phyloP scores from a whole-genome alignment of 306 rosid genomes.

The Cicer bijugum region DNA sequence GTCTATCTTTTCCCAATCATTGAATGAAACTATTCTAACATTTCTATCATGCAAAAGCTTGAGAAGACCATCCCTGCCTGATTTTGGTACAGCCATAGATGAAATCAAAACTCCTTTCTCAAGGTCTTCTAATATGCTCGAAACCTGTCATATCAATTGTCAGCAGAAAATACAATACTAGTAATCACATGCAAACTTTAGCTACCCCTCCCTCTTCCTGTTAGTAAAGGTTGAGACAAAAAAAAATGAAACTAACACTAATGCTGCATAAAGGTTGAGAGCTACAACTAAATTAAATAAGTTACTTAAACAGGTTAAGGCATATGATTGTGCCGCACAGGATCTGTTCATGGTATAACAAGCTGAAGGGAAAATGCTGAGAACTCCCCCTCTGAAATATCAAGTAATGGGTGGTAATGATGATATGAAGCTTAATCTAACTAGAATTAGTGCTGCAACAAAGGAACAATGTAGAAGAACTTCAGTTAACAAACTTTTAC shows the following conservation, averaged over 20 bases:
- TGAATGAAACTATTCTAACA: slow-evolving; percentile 60
- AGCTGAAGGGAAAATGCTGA: too few relatives aligned
- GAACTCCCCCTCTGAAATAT: too few relatives aligned
- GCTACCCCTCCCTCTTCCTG: slow-evolving; percentile 17
- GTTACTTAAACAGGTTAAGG: slow-evolving; percentile 3
- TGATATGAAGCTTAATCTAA: neutral
- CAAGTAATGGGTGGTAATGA: too few relatives aligned
- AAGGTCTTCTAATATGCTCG: slow-evolving; percentile 77
- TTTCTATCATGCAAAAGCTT: slow-evolving; percentile 62
- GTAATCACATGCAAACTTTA: slow-evolving; percentile 20
- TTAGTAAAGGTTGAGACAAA: slow-evolving; percentile 1
- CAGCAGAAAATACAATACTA: slow-evolving; percentile 33
- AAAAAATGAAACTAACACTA: slow-evolving; percentile 7
- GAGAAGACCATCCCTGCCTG: slow-evolving; percentile 77
- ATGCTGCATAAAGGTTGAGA: slow-evolving; percentile 3
- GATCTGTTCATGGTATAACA: too few relatives aligned
- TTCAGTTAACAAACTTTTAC: slow-evolving; percentile 1
- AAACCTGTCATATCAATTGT: slow-evolving; percentile 61
- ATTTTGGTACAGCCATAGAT: slow-evolving; percentile 51
- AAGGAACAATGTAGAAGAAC: neutral
- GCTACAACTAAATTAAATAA: neutral
- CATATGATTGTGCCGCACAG: neutral
- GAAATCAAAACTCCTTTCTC: slow-evolving; percentile 52
- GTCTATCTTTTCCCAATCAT: slow-evolving; percentile 83
- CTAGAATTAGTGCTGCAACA: neutral